These are phyloP conservation scores for Coffea canephora DNA, from an alignment of 257 asterid species.

Conservation along the genomic window DNA sequence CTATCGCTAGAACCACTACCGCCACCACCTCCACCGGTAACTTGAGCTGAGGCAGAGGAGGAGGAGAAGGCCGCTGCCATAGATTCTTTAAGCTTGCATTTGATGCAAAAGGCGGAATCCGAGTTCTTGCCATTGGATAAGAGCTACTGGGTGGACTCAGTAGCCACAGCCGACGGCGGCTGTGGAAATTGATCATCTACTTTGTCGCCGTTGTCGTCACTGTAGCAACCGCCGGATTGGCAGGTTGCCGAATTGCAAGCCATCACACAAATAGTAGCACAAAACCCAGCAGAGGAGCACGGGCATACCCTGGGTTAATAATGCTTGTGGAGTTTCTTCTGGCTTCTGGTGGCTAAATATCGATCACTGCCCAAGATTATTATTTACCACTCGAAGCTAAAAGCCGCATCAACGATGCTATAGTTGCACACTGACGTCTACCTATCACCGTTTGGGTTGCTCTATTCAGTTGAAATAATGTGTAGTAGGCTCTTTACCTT, in stretches of 20 bases:
- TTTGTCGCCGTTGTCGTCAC: slow-evolving; percentile 26
- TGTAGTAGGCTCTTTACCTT: too few relatives aligned
- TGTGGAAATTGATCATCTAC: neutral
- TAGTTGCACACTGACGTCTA: too few relatives aligned
- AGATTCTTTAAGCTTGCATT: slow-evolving; percentile 56
- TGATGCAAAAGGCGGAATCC: slow-evolving; percentile 45
- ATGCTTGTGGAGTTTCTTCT: too few relatives aligned
- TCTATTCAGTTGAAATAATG: too few relatives aligned
- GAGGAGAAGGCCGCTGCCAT: slow-evolving; percentile 35
- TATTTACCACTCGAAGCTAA: too few relatives aligned
- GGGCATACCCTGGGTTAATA: neutral
- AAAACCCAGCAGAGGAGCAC: neutral
- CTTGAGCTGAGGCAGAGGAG: slow-evolving; percentile 27
- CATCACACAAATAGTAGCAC: slow-evolving; percentile 27
- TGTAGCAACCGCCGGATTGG: slow-evolving; percentile 67
- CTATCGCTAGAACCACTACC: slow-evolving; percentile 32
- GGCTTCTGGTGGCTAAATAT: too few relatives aligned
- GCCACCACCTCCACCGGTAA: slow-evolving; percentile 10
- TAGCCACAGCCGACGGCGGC: neutral
- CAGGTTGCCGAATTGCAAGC: slow-evolving; percentile 64
- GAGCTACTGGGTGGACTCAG: neutral
- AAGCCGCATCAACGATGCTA: too few relatives aligned
- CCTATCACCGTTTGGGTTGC: too few relatives aligned
- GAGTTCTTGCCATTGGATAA: slow-evolving; percentile 24
- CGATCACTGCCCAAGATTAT: too few relatives aligned